phyloP scores from a whole-genome alignment of 2,329 filamentous ascomycete species.

The Colletotrichum noveboracense region DNA sequence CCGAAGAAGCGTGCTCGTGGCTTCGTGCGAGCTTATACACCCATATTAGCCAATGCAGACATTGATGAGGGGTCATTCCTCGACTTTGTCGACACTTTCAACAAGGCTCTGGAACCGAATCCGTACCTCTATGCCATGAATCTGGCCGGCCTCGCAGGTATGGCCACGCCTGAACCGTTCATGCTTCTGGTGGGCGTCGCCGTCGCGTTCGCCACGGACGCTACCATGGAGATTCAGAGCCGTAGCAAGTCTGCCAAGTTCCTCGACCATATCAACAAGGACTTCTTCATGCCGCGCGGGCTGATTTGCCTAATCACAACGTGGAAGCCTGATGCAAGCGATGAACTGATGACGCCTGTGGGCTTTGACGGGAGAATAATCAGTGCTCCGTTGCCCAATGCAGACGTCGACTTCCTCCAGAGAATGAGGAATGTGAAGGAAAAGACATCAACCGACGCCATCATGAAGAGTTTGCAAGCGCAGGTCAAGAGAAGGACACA shows the following conservation, averaged over 20 bases:
- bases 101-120: conserved; percentile 39
- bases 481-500: neutral
- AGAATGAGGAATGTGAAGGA: neutral
- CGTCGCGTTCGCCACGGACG: conserved; percentile 45
- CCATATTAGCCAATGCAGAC: conserved; percentile 46
- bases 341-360: conserved; percentile 25
- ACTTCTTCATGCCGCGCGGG: conserved; percentile 61
- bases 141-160: conserved; percentile 40
- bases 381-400: neutral
- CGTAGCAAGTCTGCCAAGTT: conserved; percentile 54
- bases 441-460: neutral
- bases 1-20: conserved; percentile 52
- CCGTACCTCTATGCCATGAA: conserved; percentile 44
- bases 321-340: conserved; percentile 46
- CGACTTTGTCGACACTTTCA: conserved; percentile 51
- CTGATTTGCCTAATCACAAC: conserved; percentile 57
- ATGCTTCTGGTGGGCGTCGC: conserved; percentile 48
- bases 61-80: conserved; percentile 55
- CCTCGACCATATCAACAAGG: conserved; percentile 59
- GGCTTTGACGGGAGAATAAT: conserved; percentile 36
- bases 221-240: conserved; percentile 43
- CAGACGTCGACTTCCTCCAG: neutral
- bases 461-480: neutral
- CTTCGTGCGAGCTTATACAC: conserved; percentile 57
- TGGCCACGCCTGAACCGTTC: conserved; percentile 43